Evolutionary conservation across 73 alveolate genomes (phyloP), one percentile per base, ranked within the genome.

Genomic region (Paramecium caudatum): DNA sequence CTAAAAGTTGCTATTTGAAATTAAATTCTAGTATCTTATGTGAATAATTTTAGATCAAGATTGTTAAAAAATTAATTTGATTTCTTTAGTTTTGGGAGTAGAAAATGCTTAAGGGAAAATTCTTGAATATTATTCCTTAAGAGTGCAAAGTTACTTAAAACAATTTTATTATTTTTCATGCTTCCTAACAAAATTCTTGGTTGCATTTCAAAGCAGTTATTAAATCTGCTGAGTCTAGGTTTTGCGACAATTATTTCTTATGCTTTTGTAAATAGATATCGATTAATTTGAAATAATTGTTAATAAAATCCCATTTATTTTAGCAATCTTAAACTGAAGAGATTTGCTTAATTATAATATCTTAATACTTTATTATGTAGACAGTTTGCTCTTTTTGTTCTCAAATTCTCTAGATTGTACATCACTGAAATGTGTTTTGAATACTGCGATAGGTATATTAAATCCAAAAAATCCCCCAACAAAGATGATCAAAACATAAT

Each of bases 381-480:
- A 37, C 15, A 5, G 47, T 1, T 43, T 21, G 33, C 23, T 27
- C 46, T 21, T 55, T 55, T 55, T 5, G 30, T 55, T 55, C 12
- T 15, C 23, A 9, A 55, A 27, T 3, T 37, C 13, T 55, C 43
- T 32, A 10, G 21, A 45, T 21, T 41, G 21, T 47, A 37, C 43
- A 21, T 68, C 61, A 68, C 84, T 68, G 34, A 34, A 68, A 68
- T 68, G 50, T n/a, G 84, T 68, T 36, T 68, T 68, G 16, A 68
- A 37, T 10, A 68, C 50, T 7, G 84, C 84, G 8, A 68, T 68
- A 32, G 50, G 61, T 9, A 68, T 25, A 68, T 68, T 68, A 16
- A 68, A 68, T 34, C 84, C 84, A 68, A 68, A 68, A n/a, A 68
- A 34, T 4, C 84, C 84, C 12, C 84, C 84, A 13, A 68, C 84